These are phyloP conservation scores for Pythium apleroticum DNA, from an alignment of 352 stramenopile species.

Conservation along the genomic window DNA sequence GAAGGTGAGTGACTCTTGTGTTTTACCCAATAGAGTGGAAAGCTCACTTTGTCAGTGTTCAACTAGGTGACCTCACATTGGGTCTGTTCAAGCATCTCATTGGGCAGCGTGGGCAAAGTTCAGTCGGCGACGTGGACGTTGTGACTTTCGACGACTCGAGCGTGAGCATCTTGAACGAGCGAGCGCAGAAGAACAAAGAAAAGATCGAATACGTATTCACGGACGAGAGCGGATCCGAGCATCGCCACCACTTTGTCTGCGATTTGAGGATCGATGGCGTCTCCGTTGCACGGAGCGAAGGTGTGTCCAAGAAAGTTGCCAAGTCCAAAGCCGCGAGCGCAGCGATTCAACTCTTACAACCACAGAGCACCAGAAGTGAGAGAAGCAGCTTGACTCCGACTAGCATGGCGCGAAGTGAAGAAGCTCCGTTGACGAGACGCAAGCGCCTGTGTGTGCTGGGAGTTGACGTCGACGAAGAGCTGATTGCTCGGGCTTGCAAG, in stretches of 20 bases:
- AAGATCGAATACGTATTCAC: slow-evolving; percentile 57
- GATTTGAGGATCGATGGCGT: slow-evolving; percentile 56
- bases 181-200: slow-evolving; percentile 63
- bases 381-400: too few relatives aligned
- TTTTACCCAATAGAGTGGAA: not conserved
- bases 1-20: slow-evolving; percentile 41
- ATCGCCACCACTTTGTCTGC: slow-evolving; percentile 62
- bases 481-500: slow-evolving; percentile 54
- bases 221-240: slow-evolving; percentile 52
- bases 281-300: slow-evolving; percentile 46
- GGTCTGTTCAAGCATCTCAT: slow-evolving; percentile 65
- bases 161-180: slow-evolving; percentile 68
- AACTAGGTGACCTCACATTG: slow-evolving; percentile 60
- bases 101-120: slow-evolving; percentile 12
- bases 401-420: not conserved
- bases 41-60: not conserved
- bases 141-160: slow-evolving; percentile 51
- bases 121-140: slow-evolving; percentile 32
- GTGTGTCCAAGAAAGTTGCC: slow-evolving; percentile 81
- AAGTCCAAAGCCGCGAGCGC: slow-evolving; percentile 68
- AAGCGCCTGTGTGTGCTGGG: slow-evolving; percentile 60
- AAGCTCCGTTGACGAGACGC: slow-evolving; percentile 6
- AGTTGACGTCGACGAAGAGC: slow-evolving; percentile 70
- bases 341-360: not conserved
- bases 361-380: not conserved